A percentile compares a stretch with the other conserved stretches of the same genome.
Evolutionary conservation across 129 eudicot genomes (phyloP).

Genomic region (Helichrysum umbraculigerum): DNA sequence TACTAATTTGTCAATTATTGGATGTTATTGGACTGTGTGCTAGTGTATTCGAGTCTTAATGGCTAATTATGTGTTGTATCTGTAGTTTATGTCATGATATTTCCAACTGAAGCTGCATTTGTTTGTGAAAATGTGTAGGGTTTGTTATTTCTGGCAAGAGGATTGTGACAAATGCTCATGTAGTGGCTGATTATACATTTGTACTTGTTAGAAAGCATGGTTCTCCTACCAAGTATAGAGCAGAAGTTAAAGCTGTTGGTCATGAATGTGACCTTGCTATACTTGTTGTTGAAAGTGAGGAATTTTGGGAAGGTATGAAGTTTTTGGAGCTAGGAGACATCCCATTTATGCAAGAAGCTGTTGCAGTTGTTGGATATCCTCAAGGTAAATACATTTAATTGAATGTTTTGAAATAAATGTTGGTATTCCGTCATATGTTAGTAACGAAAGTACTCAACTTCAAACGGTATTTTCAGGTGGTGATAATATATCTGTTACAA

Average conservation of each 20-base stretch:
- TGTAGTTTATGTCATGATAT: background rate
- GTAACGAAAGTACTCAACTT: constrained; percentile 15
- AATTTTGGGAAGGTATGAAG: constrained; percentile 95
- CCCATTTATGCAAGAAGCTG: constrained; percentile 93
- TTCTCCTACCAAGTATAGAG: constrained; percentile 88
- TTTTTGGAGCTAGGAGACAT: constrained; percentile 84
- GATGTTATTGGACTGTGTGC: background rate
- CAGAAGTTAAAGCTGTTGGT: constrained; percentile 86
- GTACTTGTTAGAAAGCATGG: constrained; percentile 97
- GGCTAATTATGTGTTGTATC: background rate
- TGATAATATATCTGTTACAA: constrained; percentile 94
- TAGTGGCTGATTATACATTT: constrained; percentile 96
- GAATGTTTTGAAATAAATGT: background rate
- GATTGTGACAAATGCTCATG: constrained; percentile 97
- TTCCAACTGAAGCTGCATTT: background rate
- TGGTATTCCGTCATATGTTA: background rate
- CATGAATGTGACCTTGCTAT: constrained; percentile 99
- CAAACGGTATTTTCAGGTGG: constrained; percentile 60
- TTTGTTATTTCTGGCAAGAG: constrained; percentile 90
- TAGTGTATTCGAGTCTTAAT: background rate
- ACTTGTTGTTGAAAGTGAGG: constrained; percentile 74
- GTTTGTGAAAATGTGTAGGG: constrained; percentile 43
- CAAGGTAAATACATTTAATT: constrained; percentile 62
- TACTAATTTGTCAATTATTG: too few relatives aligned
- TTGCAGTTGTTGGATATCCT: constrained; percentile 98